phyloP scores from a whole-genome alignment of 768 basidiomycete species.

The Sarcodon aspratus region DNA sequence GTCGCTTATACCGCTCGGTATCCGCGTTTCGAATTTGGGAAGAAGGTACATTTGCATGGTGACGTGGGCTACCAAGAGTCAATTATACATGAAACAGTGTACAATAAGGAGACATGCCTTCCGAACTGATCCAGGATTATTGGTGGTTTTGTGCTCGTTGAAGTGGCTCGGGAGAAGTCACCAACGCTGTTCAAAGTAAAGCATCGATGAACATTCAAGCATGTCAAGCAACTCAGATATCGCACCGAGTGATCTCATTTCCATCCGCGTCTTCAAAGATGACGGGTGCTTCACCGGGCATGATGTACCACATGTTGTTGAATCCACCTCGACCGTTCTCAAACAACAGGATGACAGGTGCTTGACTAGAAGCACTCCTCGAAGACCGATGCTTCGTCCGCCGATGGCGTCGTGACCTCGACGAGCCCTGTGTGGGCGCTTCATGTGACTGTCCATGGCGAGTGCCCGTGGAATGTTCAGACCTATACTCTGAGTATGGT shows the following conservation, averaged over 20 bases:
- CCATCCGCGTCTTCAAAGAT: constrained; percentile 60
- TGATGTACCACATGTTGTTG: constrained; percentile 38
- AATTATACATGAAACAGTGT: no score
- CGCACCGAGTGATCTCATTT: constrained; percentile 50
- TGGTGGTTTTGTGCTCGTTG: neutral
- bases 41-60: no score
- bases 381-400: no score
- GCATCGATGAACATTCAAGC: neutral
- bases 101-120: neutral
- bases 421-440: no score
- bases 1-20: no score
- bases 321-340: constrained; percentile 15
- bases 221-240: neutral
- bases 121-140: neutral
- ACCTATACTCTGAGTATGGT: no score
- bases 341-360: constrained; percentile 17
- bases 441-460: no score
- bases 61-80: no score
- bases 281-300: constrained; percentile 53
- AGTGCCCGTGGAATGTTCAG: no score
- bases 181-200: constrained; percentile 30
- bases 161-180: constrained; percentile 22
- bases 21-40: no score
- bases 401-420: no score
- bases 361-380: no score